Evolutionary conservation across 2,329 filamentous ascomycete genomes (phyloP), one percentile per base, ranked within the genome.

Genomic region (Paraconiothyrium brasiliense): DNA sequence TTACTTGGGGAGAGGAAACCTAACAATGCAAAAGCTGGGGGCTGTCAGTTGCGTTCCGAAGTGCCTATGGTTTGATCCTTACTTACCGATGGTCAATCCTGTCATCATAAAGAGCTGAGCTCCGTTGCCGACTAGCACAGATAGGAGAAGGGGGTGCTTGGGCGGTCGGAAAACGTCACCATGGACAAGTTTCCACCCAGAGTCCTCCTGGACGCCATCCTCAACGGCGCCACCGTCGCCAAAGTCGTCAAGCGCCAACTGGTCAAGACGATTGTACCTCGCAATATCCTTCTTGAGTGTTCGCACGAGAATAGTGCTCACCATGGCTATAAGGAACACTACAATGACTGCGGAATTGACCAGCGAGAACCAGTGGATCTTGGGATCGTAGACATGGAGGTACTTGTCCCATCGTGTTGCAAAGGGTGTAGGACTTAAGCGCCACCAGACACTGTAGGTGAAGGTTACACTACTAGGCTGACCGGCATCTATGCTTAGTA

Each of bases 381-480:
- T 96, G 56, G 95, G 94, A 78, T 98, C 94, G 75, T 94, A 96
- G 34, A 99, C 94, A 74, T 98, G 94, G 39, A 99, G 86, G 77
- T 98, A 98, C 81, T 97, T 98, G 84, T 99, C 95, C 95, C 95
- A 99, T 67, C 95, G 88, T 13, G 95, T 99, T 32, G 95, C 95
- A 90, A 97, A 99, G 1, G 91, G 92, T 1, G 94, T 98, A 0
- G 85, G 76, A 0, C 93, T 97, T 68, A 89, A 87, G 60, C 86
- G 87, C 95, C 95, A 99, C 79, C 90, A 91, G 14, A 98, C 92
- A 67, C 91, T 93, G 82, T 99, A 99, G 5, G 93, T 97, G 83
- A 92, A 99, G 2, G 89, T 87, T 24, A 97, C 92, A 22, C 85
- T 81, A 22, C 86, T 93, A 11, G 54, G 14, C 86, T 84, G 52